Evolutionary conservation across 441 rosid genomes (phyloP).

Genomic region (Erodium trifolium): DNA sequence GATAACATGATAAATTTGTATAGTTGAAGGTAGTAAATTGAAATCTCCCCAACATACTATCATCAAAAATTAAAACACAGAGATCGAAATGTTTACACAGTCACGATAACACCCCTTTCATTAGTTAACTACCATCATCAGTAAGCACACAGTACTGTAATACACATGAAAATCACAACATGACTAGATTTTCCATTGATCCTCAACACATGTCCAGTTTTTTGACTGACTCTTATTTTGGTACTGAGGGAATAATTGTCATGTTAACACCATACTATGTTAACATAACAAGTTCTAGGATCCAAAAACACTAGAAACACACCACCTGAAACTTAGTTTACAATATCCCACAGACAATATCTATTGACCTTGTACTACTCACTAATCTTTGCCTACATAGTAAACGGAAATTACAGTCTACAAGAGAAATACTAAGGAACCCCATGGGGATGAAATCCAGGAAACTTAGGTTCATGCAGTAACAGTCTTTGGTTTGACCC

Average conservation of each 20-base stretch:
- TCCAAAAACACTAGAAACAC: neutral
- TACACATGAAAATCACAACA: too few species aligned
- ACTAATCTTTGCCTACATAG: neutral
- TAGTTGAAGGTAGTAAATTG: too few species aligned
- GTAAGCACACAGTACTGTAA: too few species aligned
- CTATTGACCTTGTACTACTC: neutral
- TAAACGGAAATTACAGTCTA: neutral
- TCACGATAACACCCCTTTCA: too few species aligned
- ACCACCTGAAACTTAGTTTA: neutral
- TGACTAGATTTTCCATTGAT: too few species aligned
- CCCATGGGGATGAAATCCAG: neutral
- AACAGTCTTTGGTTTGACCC: conserved; percentile 68
- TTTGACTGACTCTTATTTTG: neutral
- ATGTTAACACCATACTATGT: neutral
- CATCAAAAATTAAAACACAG: too few species aligned
- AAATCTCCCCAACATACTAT: too few species aligned
- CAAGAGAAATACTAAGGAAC: neutral
- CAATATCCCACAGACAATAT: neutral
- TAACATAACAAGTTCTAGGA: neutral
- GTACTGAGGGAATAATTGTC: neutral
- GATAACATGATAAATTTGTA: too few species aligned
- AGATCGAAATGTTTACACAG: too few species aligned
- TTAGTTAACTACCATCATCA: too few species aligned
- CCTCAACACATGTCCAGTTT: too few species aligned
- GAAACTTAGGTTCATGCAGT: conserved; percentile 25